Base-by-base conservation (phyloP, 257 asterid genomes). In the Gardenia jasminoides region DNA sequence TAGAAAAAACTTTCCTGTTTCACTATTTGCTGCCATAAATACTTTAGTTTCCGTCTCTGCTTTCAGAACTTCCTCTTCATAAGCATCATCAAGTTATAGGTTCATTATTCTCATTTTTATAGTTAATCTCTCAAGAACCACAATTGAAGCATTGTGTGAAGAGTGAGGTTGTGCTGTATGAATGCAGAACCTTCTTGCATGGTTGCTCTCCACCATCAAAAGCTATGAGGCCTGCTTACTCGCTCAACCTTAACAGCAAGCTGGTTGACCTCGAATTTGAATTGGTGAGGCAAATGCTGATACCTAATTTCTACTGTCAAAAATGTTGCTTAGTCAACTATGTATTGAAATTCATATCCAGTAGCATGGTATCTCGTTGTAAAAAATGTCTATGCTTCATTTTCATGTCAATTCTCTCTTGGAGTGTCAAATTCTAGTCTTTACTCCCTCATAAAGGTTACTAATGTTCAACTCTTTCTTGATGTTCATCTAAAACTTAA, bases 121-220 rank as follows among this genome's bases (percentile, higher is more conserved):
- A 59, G 70, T 79, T 48, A 47, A 68, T 44, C 24, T 79, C 41
- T 74, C 33, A 30, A 39, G 72, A 65, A 80, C 30, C 24, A 47
- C 80, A 48, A 44, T 77, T 73, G 59, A 30, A 74, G 64, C 39
- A 78, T 72, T 75, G 56, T 76, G 84, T 81, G 85, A 69, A 76
- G 71, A 73, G 48, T 78, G 82, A 71, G 61, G 66, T 52, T 78
- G 10, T 72, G 52, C 82, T 74, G 70, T 81, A 71, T 83, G 84
- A 76, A 82, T 81, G 83, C 91, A 92, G 98, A 81, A 79, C 77
- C 81, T 84, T 89, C 72, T 82, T 82, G 75, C 81, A 85, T 78
- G 87, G 89, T 79, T 82, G 72, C 52, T 75, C 89, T 87, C 80
- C 93, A 68, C 88, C 84, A 30, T 75, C 77, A 76, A 88, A 85